A percentile compares a stretch with the other conserved stretches of the same genome.
These are phyloP conservation scores for Kodamaea sagamina DNA, from an alignment of 805 yeast genomes.

Conservation along the genomic window DNA sequence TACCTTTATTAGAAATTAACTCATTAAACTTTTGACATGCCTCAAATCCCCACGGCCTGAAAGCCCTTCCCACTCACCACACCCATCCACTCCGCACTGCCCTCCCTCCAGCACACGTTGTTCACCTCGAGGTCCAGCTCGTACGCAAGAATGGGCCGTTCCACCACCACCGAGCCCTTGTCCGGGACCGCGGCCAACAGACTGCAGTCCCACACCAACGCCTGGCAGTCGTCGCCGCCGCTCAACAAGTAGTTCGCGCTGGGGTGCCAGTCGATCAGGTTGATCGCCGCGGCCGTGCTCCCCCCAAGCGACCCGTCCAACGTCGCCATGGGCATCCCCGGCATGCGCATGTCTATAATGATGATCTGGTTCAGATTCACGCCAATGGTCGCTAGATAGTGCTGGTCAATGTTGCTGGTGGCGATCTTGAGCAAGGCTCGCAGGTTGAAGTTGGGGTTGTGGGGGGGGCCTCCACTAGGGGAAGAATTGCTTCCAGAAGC, in stretches of 20 bases:
- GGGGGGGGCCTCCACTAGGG: conserved; percentile 6
- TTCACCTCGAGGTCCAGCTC: conserved; percentile 73
- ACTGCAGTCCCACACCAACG: conserved; percentile 65
- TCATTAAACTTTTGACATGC: conserved; percentile 12
- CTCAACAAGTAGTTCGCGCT: conserved; percentile 57
- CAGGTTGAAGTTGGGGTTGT: conserved; percentile 23
- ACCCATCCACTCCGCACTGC: conserved; percentile 80
- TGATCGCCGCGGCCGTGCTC: conserved; percentile 61
- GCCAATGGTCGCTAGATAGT: conserved; percentile 81
- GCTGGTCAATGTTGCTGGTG: conserved; percentile 77
- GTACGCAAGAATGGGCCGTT: conserved; percentile 50
- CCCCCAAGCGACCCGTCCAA: conserved; percentile 57
- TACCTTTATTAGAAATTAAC: background rate
- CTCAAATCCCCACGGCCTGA: conserved; percentile 54
- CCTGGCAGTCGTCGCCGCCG: conserved; percentile 76
- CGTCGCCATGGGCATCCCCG: conserved; percentile 76
- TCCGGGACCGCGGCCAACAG: conserved; percentile 17
- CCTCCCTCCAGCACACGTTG: conserved; percentile 68
- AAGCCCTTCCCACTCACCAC: conserved; percentile 67
- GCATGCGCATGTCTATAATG: conserved; percentile 82
- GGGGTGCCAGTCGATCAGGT: conserved; percentile 86
- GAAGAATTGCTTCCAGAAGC: conserved; percentile 7
- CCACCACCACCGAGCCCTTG: conserved; percentile 19
- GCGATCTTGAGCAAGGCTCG: conserved; percentile 74
- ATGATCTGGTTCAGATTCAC: conserved; percentile 64